These are phyloP conservation scores for Yamadazyma blattariae DNA, from an alignment of 1,139 yeast species.

Conservation along the genomic window DNA sequence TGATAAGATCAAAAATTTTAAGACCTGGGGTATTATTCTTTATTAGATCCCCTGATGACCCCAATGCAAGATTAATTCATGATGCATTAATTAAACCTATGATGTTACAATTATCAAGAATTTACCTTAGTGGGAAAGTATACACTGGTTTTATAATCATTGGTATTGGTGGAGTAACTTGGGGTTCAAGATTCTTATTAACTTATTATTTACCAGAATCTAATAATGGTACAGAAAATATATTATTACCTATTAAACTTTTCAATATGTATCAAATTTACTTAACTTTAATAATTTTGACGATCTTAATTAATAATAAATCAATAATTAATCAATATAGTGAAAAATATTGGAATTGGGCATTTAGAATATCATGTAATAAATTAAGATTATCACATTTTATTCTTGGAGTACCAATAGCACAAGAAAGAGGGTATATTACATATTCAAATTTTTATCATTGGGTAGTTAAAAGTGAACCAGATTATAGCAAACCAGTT, in stretches of 20 bases:
- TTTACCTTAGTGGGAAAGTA: constrained; percentile 70
- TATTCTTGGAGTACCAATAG: constrained; percentile 63
- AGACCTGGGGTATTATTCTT: constrained; percentile 90
- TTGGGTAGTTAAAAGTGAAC: constrained; percentile 34
- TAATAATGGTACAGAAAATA: constrained; percentile 16
- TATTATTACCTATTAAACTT: constrained; percentile 26
- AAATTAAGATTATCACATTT: constrained; percentile 74
- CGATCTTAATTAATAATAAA: constrained; percentile 11
- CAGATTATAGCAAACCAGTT: constrained; percentile 62
- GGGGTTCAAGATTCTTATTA: constrained; percentile 38
- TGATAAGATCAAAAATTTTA: constrained; percentile 69
- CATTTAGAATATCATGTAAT: constrained; percentile 56
- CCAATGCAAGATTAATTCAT: constrained; percentile 82
- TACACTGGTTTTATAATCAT: constrained; percentile 69
- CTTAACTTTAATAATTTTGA: constrained; percentile 7
- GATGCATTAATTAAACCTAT: constrained; percentile 83
- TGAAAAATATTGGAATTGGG: constrained; percentile 58
- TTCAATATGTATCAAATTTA: constrained; percentile 6
- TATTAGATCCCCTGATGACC: constrained; percentile 93
- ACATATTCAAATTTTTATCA: constrained; percentile 54
- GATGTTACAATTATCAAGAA: constrained; percentile 66
- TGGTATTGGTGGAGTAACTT: constrained; percentile 72
- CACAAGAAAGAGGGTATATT: constrained; percentile 72
- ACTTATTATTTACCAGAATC: constrained; percentile 19
- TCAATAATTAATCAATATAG: constrained; percentile 31